Evolutionary conservation across 2,329 filamentous ascomycete genomes (phyloP).

Genomic region (Fusarium staphyleae): DNA sequence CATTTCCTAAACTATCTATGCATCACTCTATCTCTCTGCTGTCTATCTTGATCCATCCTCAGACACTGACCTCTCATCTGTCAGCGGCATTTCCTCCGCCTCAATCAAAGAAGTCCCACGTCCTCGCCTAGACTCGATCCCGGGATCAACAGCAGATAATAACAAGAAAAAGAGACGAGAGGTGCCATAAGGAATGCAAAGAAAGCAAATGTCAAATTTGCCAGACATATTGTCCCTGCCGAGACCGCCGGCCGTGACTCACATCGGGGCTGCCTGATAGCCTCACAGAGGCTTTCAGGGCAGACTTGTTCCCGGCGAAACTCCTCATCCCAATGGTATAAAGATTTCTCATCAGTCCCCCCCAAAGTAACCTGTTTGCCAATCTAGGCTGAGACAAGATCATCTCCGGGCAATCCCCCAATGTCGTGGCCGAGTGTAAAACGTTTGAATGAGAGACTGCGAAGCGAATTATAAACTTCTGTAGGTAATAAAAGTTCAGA

Average conservation of each 20-base stretch:
- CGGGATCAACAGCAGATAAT: slow-evolving; percentile 9
- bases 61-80: slow-evolving; percentile 9
- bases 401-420: slow-evolving; percentile 37
- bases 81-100: slow-evolving; percentile 21
- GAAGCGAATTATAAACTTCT: slow-evolving; percentile 51
- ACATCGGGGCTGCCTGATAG: slow-evolving; percentile 32
- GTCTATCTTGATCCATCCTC: slow-evolving; percentile 14
- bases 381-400: slow-evolving; percentile 42
- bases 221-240: slow-evolving; percentile 39
- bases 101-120: slow-evolving; percentile 6
- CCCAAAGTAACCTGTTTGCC: slow-evolving; percentile 36
- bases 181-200: slow-evolving; percentile 40
- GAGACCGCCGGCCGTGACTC: slow-evolving; percentile 40
- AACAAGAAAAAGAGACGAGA: slow-evolving; percentile 18
- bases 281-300: slow-evolving; percentile 38
- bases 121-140: slow-evolving; percentile 2
- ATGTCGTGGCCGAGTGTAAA: slow-evolving; percentile 44
- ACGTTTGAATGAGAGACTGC: slow-evolving; percentile 49
- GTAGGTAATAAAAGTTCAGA: slow-evolving; percentile 35
- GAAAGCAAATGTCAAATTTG: slow-evolving; percentile 45
- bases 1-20: slow-evolving; percentile 45
- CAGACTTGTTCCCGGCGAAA: slow-evolving; percentile 31
- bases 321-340: slow-evolving; percentile 44
- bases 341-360: slow-evolving; percentile 41
- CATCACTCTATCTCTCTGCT: slow-evolving; percentile 22